Evolutionary conservation across 2,329 filamentous ascomycete species (phyloP), one percentile per base, ranked within the genome.

Genomic region (Fusarium longipes): DNA sequence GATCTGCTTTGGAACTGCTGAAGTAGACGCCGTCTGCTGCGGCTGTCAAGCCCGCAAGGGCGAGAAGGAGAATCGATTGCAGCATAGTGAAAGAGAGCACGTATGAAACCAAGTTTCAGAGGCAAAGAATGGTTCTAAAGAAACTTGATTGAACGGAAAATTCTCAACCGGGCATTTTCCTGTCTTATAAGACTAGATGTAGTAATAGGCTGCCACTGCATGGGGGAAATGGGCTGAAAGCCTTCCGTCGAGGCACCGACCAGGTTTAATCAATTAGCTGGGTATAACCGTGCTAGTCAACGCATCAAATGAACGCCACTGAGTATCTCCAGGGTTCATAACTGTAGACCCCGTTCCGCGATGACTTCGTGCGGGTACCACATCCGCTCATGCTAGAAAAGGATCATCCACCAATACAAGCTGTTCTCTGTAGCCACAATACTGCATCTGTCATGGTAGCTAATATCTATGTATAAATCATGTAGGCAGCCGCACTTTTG

Each of bases 1-100:
- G 48, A 17, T 32, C 30, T 43, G 63, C 63, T 47, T 63, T 49
- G n/a, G 50, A 30, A 15, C 47, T 50, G 42, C 59, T 71, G 63
- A 73, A 71, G 45, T 64, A 48, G 27, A 57, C 29, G 18, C 38
- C 51, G 8, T 68, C 45, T n/a, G 66, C 47, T 18, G 74, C 73
- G 18, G 65, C 29, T 9, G 63, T 66, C 49, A 75, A 45, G 57
- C 70, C 74, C 22, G 63, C 59, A 24, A 75, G 62, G 43, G 67
- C 65, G 30, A 77, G 65, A 39, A 77, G 36, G 20, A 77, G 58
- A 43, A 63, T 61, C 39, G 73, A 71, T 52, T 47, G 64, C 63
- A 69, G 18, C 75, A 77, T 77, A 10, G 18, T 18, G 33, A 44
- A 51, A 24, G 32, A 33, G 11, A 38, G 5, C 27, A 14, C 15